Base-by-base conservation (phyloP, 306 rosid genomes). In the Prunus dulcis region DNA sequence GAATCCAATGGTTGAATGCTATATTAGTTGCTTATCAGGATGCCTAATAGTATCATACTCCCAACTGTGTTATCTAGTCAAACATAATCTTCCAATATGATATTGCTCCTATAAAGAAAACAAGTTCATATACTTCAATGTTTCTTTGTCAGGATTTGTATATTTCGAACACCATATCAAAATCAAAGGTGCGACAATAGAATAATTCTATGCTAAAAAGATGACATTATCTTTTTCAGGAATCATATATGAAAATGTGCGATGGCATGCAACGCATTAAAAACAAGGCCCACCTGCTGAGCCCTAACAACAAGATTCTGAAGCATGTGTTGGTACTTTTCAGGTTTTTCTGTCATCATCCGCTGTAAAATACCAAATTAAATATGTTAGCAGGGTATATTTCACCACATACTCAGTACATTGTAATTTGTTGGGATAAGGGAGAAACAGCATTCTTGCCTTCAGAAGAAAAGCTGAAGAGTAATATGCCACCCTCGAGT, bases 321-420 rank as follows among this genome's bases (percentile, higher is more conserved):
- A 86, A 96, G 97, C 93, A 93, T 91, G 83, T 91, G 80, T 60
- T 96, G 99, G 88, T 96, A 96, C 80, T 85, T 92, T 77, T 92
- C 99, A 72, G 99, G 98, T 79, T 96, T 89, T 71, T 91, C 96
- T 2, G 99, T 89, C 97, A 96, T 92, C 99, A 96, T 93, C 71
- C 91, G 88, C 99, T 96, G 91, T 75, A 89, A 82, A 60, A 76
- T 76, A 32, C 50, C 25, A 74, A 82, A 83, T 68, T 71, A 20
- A 67, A 57, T 72, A 52, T 58, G 50, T 82, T 63, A 72, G 79
- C 22, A 78, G 28, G 73, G 63, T 20, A 64, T 12, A 49, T 55
- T 70, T 53, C 73, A 62, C 53, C 38, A 57, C 71, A 47, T 68
- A 67, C 74, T 67, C 64, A 43, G 70, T 20, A 46, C 69, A 70